Evolutionary conservation across 106 monocot genomes (phyloP).

Genomic region (Dendrobium officinale): DNA sequence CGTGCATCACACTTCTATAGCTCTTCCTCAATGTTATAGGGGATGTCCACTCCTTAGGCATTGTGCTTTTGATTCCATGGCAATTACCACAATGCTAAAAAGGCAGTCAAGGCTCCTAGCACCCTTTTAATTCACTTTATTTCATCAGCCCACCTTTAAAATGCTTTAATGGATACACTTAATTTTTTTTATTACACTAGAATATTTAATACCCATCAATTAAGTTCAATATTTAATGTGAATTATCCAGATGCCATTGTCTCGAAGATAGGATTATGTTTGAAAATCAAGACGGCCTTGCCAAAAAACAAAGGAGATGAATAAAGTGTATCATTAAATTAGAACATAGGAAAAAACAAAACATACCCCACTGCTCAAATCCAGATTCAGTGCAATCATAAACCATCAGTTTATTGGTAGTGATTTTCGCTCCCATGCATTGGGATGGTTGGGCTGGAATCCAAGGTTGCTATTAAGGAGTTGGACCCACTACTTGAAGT

Average conservation of each 20-base stretch:
- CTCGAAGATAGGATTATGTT: neutral
- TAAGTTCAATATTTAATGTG: neutral
- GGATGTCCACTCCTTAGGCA: too few species aligned
- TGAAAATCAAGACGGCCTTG: neutral
- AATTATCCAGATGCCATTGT: neutral
- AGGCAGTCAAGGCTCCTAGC: too few species aligned
- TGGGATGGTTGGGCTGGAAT: conserved; percentile 15
- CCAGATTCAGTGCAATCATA: conserved; percentile 15
- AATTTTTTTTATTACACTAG: neutral
- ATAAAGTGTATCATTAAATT: neutral
- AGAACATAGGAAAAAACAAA: neutral
- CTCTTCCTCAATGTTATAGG: too few species aligned
- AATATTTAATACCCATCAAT: neutral
- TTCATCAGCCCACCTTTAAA: too few species aligned
- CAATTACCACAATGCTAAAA: too few species aligned
- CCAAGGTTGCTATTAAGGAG: neutral
- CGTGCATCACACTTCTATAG: too few species aligned
- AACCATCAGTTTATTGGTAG: conserved; percentile 12
- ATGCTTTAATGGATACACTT: too few species aligned
- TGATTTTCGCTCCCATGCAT: conserved; percentile 12
- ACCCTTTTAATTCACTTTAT: too few species aligned
- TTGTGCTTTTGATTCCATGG: too few species aligned
- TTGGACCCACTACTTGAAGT: neutral
- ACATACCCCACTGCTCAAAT: conserved; percentile 25
- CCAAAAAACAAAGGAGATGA: neutral